phyloP scores from a whole-genome alignment of 2,329 filamentous ascomycete species.

The Coniochaeta pulveracea region DNA sequence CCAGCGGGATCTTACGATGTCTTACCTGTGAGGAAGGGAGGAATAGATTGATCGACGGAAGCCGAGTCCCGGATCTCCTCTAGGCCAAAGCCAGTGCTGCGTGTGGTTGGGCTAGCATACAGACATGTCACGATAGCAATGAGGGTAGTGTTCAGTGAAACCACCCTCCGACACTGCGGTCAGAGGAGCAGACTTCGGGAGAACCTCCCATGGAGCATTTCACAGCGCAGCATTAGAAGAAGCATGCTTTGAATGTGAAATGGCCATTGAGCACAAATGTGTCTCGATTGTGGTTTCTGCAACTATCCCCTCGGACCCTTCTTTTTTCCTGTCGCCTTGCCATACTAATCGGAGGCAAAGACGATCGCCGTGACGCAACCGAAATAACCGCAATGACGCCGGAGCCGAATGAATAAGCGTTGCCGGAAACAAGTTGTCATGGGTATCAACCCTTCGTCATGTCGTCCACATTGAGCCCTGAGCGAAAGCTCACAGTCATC shows the following conservation, averaged over 20 bases:
- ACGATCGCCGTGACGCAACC: constrained; percentile 15
- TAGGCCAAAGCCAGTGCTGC: not conserved
- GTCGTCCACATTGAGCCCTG: constrained; percentile 3
- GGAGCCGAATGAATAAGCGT: constrained; percentile 9
- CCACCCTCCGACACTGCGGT: not conserved
- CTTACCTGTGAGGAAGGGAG: constrained; percentile 7
- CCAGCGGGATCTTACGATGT: constrained; percentile 50
- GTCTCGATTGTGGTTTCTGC: constrained; percentile 26
- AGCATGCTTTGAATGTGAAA: constrained; percentile 43
- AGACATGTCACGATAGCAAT: constrained; percentile 3
- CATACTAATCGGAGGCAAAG: constrained; percentile 9
- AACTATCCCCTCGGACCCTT: constrained; percentile 14
- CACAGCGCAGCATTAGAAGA: constrained; percentile 36
- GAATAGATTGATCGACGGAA: not conserved
- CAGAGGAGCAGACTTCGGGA: constrained; percentile 47
- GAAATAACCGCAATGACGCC: constrained; percentile 14
- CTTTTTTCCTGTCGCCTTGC: constrained; percentile 15
- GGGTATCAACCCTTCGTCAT: constrained; percentile 3
- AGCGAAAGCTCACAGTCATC: constrained; percentile 2
- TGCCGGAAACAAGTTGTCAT: not conserved
- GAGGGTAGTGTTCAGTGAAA: constrained; percentile 4
- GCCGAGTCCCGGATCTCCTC: not conserved
- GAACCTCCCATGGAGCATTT: constrained; percentile 67
- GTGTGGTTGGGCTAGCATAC: not conserved
- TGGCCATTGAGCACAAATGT: constrained; percentile 56